phyloP scores from a whole-genome alignment of 306 rosid genomes.

The Gastrolobium bilobum region DNA sequence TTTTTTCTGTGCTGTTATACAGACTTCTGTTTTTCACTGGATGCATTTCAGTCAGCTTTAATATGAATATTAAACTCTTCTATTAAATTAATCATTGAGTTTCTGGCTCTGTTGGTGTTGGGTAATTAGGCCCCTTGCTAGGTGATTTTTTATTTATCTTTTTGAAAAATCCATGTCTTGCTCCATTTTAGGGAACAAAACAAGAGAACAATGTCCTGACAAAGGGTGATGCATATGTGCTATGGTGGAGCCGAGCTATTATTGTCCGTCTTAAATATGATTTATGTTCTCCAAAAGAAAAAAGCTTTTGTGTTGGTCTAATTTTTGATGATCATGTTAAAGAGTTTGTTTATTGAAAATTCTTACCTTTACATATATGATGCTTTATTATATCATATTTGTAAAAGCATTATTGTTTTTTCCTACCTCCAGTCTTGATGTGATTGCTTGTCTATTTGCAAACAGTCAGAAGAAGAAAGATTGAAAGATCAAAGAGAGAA shows the following conservation, averaged over 20 bases:
- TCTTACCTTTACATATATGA: background rate
- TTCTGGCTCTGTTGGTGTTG: conserved; percentile 29
- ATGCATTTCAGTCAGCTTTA: conserved; percentile 27
- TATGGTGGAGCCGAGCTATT: conserved; percentile 11
- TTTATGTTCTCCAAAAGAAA: conserved; percentile 12
- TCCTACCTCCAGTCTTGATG: conserved; percentile 4
- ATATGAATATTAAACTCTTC: conserved; percentile 28
- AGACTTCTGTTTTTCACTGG: background rate
- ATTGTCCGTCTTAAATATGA: background rate
- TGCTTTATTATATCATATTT: conserved; percentile 28
- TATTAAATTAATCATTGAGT: conserved; percentile 23
- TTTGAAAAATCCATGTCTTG: background rate
- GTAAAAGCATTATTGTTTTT: conserved; percentile 21
- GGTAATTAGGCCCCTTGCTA: conserved; percentile 23
- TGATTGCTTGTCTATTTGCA: conserved; percentile 39
- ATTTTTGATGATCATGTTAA: conserved; percentile 24
- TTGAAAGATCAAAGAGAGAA: conserved; percentile 91
- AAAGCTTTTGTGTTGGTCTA: background rate
- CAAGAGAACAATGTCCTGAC: background rate
- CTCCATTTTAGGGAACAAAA: background rate
- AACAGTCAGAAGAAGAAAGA: conserved; percentile 93
- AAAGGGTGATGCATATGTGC: conserved; percentile 4
- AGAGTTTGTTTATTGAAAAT: background rate
- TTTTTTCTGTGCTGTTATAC: conserved; percentile 12
- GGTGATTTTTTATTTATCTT: background rate